Base-by-base conservation (phyloP, 768 basidiomycete genomes). In the Pisolithus tinctorius region DNA sequence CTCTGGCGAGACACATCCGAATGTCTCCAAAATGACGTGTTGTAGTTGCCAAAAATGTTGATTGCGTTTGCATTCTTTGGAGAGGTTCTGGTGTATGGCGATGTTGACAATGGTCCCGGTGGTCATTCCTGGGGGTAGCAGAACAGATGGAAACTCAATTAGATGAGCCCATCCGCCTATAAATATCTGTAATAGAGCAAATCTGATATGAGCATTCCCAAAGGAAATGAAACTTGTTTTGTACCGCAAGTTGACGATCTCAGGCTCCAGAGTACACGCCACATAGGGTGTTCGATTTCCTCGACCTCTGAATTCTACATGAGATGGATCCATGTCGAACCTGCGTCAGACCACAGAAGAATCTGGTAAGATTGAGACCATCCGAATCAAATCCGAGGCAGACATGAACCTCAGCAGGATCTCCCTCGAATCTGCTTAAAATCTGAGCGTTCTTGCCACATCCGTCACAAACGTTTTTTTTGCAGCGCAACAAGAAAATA, bases 21-120 rank as follows among this genome's bases (percentile, higher is more conserved):
- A 97, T 38, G 78, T 79, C 11, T 82, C 69, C 34, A 92, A 61
- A 45, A 99, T 96, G 20, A 84, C 76, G 30, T 81, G 72, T 68
- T 98, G 96, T 38, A 99, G 74, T 3, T 76, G 68, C 86, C 84
- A 87, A 67, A 99, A 98, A 36, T 89, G 85, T 4, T 73, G 67
- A 52, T 92, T 85, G 54, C 92, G 81, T 55, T 82, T 79, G 58
- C 84, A 80, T 66, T 99, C 96, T 60, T 95, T 93, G 0, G 74
- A 64, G 31, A 81, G 69, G 64, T 99, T 96, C 56, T 93, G 86
- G 62, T 90, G 81, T 13, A 98, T 94, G 2, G 93, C 84, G 67
- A 98, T 98, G 65, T 93, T 96, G 60, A 99, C 91, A 58, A 99
- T 97, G 17, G 93, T 96, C 5, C 96, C 96, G 0, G 94, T 83